Percentiles rank a stretch among this genome's conserved stretches.
Evolutionary conservation across 2,329 filamentous ascomycete species (phyloP).

Genomic region (Torrubiellomyces zombiae): DNA sequence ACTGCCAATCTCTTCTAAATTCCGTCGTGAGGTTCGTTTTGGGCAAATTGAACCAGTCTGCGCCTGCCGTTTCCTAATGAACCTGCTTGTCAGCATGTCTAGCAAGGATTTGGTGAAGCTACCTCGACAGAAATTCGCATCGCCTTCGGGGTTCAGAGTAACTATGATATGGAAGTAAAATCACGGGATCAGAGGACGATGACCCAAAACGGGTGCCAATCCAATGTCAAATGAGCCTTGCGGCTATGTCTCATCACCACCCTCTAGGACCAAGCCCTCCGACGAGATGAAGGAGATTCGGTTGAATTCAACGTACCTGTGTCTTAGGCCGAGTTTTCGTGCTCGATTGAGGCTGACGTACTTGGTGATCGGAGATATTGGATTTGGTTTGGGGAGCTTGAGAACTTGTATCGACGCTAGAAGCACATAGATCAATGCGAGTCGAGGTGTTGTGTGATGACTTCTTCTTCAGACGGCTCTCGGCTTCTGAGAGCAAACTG

Average conservation of each 20-base stretch:
- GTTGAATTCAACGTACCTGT: not conserved
- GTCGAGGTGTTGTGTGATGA: not conserved
- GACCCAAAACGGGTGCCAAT: conserved; percentile 23
- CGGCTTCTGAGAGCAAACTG: conserved; percentile 6
- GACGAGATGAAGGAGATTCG: not conserved
- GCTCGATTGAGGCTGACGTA: not conserved
- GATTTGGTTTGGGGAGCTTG: too few relatives aligned
- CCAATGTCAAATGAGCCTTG: conserved; percentile 21
- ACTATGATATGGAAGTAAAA: conserved; percentile 47
- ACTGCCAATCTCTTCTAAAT: conserved; percentile 74
- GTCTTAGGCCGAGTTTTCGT: not conserved
- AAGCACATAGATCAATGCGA: not conserved
- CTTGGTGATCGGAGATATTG: too few relatives aligned
- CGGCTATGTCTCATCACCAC: conserved; percentile 24
- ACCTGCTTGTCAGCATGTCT: conserved; percentile 9
- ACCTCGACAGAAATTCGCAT: not conserved
- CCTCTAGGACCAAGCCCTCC: conserved; percentile 2
- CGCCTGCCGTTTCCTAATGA: conserved; percentile 45
- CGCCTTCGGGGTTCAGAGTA: conserved; percentile 42
- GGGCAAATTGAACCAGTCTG: conserved; percentile 77
- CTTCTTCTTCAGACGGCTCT: conserved; percentile 4
- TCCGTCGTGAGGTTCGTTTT: conserved; percentile 70
- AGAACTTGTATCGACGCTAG: not conserved
- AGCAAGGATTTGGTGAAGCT: not conserved
- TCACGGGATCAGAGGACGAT: conserved; percentile 42